Evolutionary conservation across 768 basidiomycete genomes (phyloP), one percentile per base, ranked within the genome.

Genomic region (Rhodotorula diobovata): DNA sequence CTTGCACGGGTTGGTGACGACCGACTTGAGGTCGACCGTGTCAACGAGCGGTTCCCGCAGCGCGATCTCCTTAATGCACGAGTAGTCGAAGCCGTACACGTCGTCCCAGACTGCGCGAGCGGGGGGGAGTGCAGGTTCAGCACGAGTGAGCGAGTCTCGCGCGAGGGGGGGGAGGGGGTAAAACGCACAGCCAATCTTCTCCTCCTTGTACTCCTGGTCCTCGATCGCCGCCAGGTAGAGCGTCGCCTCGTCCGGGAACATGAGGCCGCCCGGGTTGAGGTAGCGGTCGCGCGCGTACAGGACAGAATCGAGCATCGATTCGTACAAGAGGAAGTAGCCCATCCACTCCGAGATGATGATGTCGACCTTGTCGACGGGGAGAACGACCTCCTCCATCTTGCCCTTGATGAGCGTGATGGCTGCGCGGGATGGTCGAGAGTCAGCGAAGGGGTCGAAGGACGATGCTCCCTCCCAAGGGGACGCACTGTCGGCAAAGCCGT

Each of bases 311-410:
- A 98, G 87, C 96, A 99, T 98, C 78, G 93, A 94, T 81, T 98
- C 96, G 84, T 98, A 98, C 45, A 99, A 87, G 43, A 76, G 84
- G 86, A 98, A 97, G 83, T 99, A 99, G 54, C 96, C 96, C 96
- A 99, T 99, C 96, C 95, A 99, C 81, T 99, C 96, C 71, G 93
- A 96, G 79, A 99, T 91, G 83, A 99, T 96, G 82, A 99, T 97
- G 81, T 99, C 96, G 80, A 93, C 97, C 81, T 94, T 84, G 72
- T 90, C 83, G 78, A 95, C 87, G 23, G 95, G 95, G 54, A 98
- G 85, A 70, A 88, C 87, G 61, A 87, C 83, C 57, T 99, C 95
- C 80, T 99, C 95, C 70, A 99, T 89, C 82, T 99, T 99, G 68
- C 95, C 94, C 82, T 98, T 97, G 76, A 98, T 88, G 67, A 98